These are phyloP conservation scores for Obba rivulosa DNA, from an alignment of 768 basidiomycete species.

Conservation along the genomic window DNA sequence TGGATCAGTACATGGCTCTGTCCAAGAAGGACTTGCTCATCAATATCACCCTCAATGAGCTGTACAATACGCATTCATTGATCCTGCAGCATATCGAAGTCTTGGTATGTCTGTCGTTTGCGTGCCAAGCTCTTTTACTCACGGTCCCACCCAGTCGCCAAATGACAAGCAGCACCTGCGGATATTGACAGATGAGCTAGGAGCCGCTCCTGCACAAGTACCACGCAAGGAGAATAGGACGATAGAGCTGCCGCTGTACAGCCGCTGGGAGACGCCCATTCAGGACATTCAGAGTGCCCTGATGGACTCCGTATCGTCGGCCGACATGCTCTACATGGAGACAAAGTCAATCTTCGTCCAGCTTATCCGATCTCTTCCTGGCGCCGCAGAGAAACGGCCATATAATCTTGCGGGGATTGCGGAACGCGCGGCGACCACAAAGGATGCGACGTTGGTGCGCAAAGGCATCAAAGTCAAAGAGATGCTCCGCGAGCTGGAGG, in stretches of 20 bases:
- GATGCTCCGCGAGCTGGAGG: slow-evolving; percentile 95
- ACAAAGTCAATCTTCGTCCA: slow-evolving; percentile 99
- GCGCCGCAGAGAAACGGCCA: slow-evolving; percentile 76
- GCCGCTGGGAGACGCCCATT: slow-evolving; percentile 98
- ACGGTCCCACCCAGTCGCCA: slow-evolving; percentile 57
- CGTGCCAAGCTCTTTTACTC: slow-evolving; percentile 1
- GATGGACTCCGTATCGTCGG: slow-evolving; percentile 95
- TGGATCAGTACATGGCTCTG: slow-evolving; percentile 99
- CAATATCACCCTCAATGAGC: slow-evolving; percentile 96
- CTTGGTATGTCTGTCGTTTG: slow-evolving; percentile 51
- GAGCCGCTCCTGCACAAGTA: slow-evolving; percentile 88
- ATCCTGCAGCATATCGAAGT: slow-evolving; percentile 93
- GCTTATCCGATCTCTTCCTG: slow-evolving; percentile 90
- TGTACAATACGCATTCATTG: slow-evolving; percentile 98
- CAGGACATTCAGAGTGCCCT: slow-evolving; percentile 96
- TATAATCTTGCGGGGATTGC: slow-evolving; percentile 87
- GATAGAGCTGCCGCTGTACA: slow-evolving; percentile 87
- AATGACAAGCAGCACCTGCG: slow-evolving; percentile 98
- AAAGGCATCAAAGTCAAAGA: slow-evolving; percentile 99
- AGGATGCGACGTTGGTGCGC: slow-evolving; percentile 91
- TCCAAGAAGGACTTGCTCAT: slow-evolving; percentile 99
- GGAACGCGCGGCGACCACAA: slow-evolving; percentile 94
- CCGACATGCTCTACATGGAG: slow-evolving; percentile 99
- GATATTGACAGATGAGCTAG: slow-evolving; percentile 94
- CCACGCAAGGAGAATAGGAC: slow-evolving; percentile 97